Evolutionary conservation across 176 grass and related monocot species (phyloP).

Genomic region (maize (Zea mays)): DNA sequence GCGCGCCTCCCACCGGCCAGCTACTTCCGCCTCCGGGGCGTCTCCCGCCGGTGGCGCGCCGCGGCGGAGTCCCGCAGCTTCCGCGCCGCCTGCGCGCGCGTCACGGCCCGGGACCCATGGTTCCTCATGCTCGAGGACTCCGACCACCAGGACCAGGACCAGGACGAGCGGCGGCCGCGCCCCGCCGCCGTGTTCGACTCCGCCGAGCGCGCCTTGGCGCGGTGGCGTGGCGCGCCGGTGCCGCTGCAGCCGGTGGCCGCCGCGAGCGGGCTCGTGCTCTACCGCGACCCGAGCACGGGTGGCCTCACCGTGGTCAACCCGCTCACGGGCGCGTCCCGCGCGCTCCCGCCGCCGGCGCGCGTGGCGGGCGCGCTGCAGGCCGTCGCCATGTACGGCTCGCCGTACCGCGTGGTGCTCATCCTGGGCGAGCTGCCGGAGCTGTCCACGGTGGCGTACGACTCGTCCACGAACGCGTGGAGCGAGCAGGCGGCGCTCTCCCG

Average conservation of each 20-base stretch:
- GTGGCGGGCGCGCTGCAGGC: constrained; percentile 43
- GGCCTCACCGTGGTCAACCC: constrained; percentile 69
- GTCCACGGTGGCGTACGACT: constrained; percentile 52
- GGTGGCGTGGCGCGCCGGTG: constrained; percentile 36
- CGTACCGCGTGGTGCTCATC: constrained; percentile 64
- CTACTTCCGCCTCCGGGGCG: constrained; percentile 69
- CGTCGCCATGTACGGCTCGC: constrained; percentile 58
- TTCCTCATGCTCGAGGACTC: constrained; percentile 78
- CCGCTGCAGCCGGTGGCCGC: constrained; percentile 60
- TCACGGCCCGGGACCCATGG: constrained; percentile 56
- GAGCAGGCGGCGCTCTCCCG: constrained; percentile 40
- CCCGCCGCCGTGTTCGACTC: constrained; percentile 44
- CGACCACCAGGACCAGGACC: not conserved
- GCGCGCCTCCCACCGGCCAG: constrained; percentile 62
- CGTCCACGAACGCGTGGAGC: constrained; percentile 50
- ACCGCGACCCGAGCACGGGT: constrained; percentile 39
- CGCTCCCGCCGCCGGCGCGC: constrained; percentile 32
- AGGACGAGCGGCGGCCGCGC: not conserved
- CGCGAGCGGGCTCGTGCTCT: constrained; percentile 63
- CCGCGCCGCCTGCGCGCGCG: constrained; percentile 60
- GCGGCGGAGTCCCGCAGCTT: constrained; percentile 59
- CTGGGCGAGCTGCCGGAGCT: constrained; percentile 59
- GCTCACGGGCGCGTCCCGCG: constrained; percentile 61
- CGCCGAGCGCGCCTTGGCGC: constrained; percentile 38
- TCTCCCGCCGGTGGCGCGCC: constrained; percentile 61